Base-by-base conservation (phyloP, 495 filamentous ascomycete species). In the Penicillium angulare region DNA sequence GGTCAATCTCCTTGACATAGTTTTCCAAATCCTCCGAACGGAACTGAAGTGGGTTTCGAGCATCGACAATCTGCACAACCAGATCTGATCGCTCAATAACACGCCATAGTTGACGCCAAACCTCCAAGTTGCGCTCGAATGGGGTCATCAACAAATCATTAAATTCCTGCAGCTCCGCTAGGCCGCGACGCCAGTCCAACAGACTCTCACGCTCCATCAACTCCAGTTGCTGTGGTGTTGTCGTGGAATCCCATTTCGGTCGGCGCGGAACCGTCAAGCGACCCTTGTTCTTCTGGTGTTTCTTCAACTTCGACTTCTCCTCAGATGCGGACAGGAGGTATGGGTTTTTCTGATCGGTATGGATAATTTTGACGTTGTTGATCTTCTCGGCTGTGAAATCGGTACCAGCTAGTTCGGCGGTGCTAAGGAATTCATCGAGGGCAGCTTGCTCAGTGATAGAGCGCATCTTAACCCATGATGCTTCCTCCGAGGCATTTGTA, bases 321-420 rank as follows among this genome's bases (percentile, higher is more conserved):
- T 97, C 91, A n/a, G 85, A 81, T 0, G 88, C 82, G 2, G 89
- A 89, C 12, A 99, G 80, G 16, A 99, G 79, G 63, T 91, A 99
- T 2, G 95, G 93, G 70, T 99, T 99, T 68, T 84, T 86, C 73
- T 97, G 92, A 65, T 93, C 88, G 46, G 82, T 83, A 61, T 99
- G 92, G 58, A 99, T 97, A 65, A 99, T 96, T 72, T 96, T 95
- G 66, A 97, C 87, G 65, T 92, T 96, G 69, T 90, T 96, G 81
- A 95, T 88, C 77, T 97, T 96, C 79, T 99, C 93, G 29, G 95
- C 95, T 5, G 93, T 96, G 67, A 99, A 99, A 65, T 99, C 95
- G 50, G 95, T 99, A 40, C 90, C 92, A 16, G 95, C 95, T 56
- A 99, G 77, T 71, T 97, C 91, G 55, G 92, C 92, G 22, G 92